Conservation (phyloP, 2,329 filamentous ascomycete genomes). For the Fusarium sp. region DNA sequence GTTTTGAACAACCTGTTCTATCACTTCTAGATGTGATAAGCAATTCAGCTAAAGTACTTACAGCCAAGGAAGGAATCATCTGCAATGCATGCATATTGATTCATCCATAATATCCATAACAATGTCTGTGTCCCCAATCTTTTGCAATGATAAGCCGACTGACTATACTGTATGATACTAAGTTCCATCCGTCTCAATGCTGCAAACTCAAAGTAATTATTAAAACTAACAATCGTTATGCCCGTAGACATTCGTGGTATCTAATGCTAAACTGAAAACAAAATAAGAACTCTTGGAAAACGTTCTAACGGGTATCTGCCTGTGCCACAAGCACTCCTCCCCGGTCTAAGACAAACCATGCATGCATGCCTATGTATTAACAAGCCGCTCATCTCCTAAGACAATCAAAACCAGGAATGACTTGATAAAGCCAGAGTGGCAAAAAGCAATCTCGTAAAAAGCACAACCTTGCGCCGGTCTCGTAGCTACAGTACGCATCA, state of each 20-base stretch:
- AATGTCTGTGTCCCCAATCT: background rate
- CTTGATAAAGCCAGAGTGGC: background rate
- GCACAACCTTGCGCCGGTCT: slow-evolving; percentile 5
- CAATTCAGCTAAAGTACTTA: background rate
- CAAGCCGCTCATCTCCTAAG: slow-evolving; percentile 18
- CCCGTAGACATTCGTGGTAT: slow-evolving; percentile 25
- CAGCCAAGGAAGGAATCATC: background rate
- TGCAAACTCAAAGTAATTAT: slow-evolving; percentile 11
- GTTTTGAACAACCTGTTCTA: background rate
- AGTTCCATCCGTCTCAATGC: background rate
- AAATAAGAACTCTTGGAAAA: slow-evolving; percentile 35
- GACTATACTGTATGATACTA: background rate
- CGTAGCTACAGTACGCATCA: slow-evolving; percentile 1
- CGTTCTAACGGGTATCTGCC: slow-evolving; percentile 43
- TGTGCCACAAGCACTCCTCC: slow-evolving; percentile 26
- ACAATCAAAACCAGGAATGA: slow-evolving; percentile 14
- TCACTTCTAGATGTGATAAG: background rate
- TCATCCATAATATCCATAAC: background rate
- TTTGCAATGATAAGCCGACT: background rate
- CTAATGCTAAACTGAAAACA: slow-evolving; percentile 29
- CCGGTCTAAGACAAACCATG: slow-evolving; percentile 19
- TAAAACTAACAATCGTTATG: background rate
- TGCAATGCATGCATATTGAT: background rate
- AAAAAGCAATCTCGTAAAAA: slow-evolving; percentile 16
- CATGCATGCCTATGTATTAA: slow-evolving; percentile 15